Percentiles rank a stretch among this genome's conserved stretches.
Evolutionary conservation across 345 rosid genomes (phyloP).

Genomic region (Abelmoschus esculentus): DNA sequence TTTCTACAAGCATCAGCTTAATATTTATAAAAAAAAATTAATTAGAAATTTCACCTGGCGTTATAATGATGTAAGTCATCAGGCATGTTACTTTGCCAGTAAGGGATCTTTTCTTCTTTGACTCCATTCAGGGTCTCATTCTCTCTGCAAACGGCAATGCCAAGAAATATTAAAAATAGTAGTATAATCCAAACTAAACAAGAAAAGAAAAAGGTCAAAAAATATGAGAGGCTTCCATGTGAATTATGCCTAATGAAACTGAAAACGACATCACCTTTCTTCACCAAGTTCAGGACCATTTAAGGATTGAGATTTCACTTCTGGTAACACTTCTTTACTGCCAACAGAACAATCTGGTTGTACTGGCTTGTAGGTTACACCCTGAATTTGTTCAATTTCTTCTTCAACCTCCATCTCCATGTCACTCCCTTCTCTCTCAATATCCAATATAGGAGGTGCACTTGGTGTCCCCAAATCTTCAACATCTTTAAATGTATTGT

Average conservation of each 20-base stretch:
- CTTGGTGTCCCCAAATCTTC: conserved; percentile 79
- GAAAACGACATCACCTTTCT: conserved; percentile 42
- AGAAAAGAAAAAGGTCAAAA: not conserved
- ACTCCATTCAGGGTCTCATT: conserved; percentile 19
- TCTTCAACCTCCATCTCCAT: conserved; percentile 30
- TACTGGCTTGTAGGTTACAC: conserved; percentile 23
- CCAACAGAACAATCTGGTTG: conserved; percentile 23
- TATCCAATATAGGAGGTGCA: conserved; percentile 78
- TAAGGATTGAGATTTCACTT: conserved; percentile 20
- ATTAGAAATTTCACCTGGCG: conserved; percentile 42
- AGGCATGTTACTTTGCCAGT: conserved; percentile 35
- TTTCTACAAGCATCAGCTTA: not conserved
- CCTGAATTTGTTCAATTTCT: conserved; percentile 25
- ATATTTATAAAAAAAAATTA: not conserved
- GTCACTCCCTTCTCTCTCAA: conserved; percentile 33
- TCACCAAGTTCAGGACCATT: conserved; percentile 31
- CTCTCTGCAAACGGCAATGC: conserved; percentile 29
- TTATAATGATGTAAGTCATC: conserved; percentile 44
- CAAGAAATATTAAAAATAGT: conserved; percentile 13
- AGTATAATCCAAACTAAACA: not conserved
- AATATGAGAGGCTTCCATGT: not conserved
- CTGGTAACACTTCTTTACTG: conserved; percentile 19
- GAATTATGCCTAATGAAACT: not conserved
- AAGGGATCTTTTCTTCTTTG: conserved; percentile 37
- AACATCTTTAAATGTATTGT: conserved; percentile 21